Evolutionary conservation across 2,329 filamentous ascomycete species (phyloP), one percentile per base, ranked within the genome.

Genomic region (Monilinia vaccinii-corymbosi): DNA sequence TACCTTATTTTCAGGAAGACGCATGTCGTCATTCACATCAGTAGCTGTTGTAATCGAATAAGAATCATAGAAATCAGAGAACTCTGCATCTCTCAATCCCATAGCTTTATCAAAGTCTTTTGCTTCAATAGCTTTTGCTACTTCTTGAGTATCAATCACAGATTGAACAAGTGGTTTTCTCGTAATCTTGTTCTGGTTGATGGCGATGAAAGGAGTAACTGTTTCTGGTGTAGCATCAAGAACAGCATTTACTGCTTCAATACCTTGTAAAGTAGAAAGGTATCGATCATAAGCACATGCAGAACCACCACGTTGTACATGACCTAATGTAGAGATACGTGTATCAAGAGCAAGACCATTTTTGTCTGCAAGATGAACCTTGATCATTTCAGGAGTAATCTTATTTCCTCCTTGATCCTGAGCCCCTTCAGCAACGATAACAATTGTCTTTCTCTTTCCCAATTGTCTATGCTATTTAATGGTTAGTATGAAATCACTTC

Each of bases 101-200:
- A 97, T 96, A 45, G 94, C 94, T 62, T 79, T 83, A 40, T 88
- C 86, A 71, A 97, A 99, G 67, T 97, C 87, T 71, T 91, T 92
- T 58, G 80, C 83, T 28, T 90, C 82, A 61, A 99, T 96, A 36
- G 89, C 88, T 66, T 83, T 82, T 16, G 91, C 84, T 0, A 97
- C 90, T 59, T 88, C 82, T 73, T 97, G 87, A 32, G 94, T 99
- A 70, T 91, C 83, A 50, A 83, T 78, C 13, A 99, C 94, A 1
- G 94, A 92, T 71, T 96, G 83, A 78, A 97, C 88, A 31, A 99
- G 78, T 23, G 91, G 88, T 68, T 92, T 91, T 59, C 92, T 85
- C 65, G 91, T 86, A 71, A 99, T 97, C 78, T 99, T 96, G 81
- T 97, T 97, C 78, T 99, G 94, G 65, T 87, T 92, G 67, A 99